Evolutionary conservation across 106 monocot species (phyloP).

Genomic region (Ottelia alismoides): DNA sequence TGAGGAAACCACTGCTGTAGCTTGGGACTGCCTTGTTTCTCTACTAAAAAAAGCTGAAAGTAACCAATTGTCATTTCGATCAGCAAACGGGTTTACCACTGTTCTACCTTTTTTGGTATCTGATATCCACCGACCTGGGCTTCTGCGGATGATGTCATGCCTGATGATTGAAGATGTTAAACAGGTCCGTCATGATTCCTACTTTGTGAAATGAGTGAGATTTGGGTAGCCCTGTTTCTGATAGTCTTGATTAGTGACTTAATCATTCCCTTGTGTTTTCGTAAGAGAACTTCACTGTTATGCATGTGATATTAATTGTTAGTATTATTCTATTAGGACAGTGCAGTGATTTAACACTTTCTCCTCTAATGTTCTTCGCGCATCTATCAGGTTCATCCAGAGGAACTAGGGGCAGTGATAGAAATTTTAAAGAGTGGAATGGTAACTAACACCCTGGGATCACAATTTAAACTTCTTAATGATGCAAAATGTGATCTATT

Average conservation of each 20-base stretch:
- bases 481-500: constrained; percentile 90
- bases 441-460: constrained; percentile 61
- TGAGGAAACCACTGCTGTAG: constrained; percentile 56
- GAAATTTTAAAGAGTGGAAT: constrained; percentile 96
- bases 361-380: too few relatives aligned
- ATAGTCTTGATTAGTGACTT: too few relatives aligned
- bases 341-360: too few relatives aligned
- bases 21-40: constrained; percentile 90
- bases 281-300: too few relatives aligned
- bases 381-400: constrained; percentile 69
- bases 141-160: constrained; percentile 66
- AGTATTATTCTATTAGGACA: too few relatives aligned
- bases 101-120: constrained; percentile 75
- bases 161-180: constrained; percentile 78
- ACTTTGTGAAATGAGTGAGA: too few relatives aligned
- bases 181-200: constrained; percentile 47
- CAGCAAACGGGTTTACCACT: constrained; percentile 54
- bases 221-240: too few relatives aligned
- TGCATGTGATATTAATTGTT: too few relatives aligned
- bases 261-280: too few relatives aligned
- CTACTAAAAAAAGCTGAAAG: constrained; percentile 81
- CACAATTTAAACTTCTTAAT: constrained; percentile 71
- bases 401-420: constrained; percentile 71
- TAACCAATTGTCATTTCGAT: constrained; percentile 81
- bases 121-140: constrained; percentile 76